Conservation (phyloP, 805 yeast species). For the Nematodospora valgi region DNA sequence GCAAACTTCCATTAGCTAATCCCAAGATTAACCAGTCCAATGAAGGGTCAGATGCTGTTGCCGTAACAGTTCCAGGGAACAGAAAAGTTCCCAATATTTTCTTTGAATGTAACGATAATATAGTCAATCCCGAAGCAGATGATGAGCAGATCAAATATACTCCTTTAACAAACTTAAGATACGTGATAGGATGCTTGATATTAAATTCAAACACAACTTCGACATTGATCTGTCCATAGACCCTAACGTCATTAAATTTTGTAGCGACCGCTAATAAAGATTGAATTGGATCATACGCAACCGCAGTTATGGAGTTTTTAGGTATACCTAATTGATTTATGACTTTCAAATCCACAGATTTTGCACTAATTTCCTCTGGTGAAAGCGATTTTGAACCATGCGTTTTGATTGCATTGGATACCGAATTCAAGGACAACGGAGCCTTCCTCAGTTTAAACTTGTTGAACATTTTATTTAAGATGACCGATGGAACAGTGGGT, state of each 20-base stretch:
- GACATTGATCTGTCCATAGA: slow-evolving; percentile 82
- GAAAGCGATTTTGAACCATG: slow-evolving; percentile 26
- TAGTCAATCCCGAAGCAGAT: slow-evolving; percentile 59
- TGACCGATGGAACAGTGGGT: not conserved
- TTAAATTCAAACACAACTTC: slow-evolving; percentile 60
- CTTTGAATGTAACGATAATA: slow-evolving; percentile 67
- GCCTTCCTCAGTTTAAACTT: slow-evolving; percentile 39
- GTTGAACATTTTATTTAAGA: slow-evolving; percentile 25
- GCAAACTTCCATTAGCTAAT: slow-evolving; percentile 65
- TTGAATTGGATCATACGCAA: slow-evolving; percentile 87
- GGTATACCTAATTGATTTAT: slow-evolving; percentile 37
- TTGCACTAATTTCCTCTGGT: slow-evolving; percentile 30
- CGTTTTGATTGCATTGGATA: slow-evolving; percentile 38
- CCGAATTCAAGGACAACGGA: slow-evolving; percentile 39
- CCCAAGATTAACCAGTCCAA: slow-evolving; percentile 87
- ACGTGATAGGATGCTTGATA: slow-evolving; percentile 47
- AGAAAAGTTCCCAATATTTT: slow-evolving; percentile 56
- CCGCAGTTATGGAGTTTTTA: slow-evolving; percentile 59
- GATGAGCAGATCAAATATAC: slow-evolving; percentile 69
- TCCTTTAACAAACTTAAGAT: slow-evolving; percentile 71
- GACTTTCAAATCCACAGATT: slow-evolving; percentile 24
- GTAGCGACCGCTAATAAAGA: slow-evolving; percentile 81
- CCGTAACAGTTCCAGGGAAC: slow-evolving; percentile 64
- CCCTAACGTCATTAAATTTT: slow-evolving; percentile 62
- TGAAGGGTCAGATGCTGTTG: slow-evolving; percentile 78